A percentile compares a stretch with the other conserved stretches of the same genome.
These are phyloP conservation scores for Tirmania nivea DNA, from an alignment of 495 filamentous ascomycete genomes.

Conservation along the genomic window DNA sequence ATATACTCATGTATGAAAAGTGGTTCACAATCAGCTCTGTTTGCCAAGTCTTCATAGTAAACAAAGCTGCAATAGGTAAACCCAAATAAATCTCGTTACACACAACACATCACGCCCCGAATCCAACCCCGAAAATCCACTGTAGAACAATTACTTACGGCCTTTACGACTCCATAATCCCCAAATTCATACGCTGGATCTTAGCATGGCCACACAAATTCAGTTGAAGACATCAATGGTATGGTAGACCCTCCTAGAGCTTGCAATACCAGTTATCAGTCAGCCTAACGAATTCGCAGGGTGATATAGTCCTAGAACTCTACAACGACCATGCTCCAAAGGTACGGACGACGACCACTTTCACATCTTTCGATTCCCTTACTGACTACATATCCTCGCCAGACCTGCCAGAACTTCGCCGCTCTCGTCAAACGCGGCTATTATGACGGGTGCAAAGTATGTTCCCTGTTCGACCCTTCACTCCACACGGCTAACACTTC, in stretches of 20 bases:
- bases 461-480: neutral
- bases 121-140: too few species aligned
- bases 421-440: slow-evolving; percentile 61
- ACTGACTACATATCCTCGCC: slow-evolving; percentile 18
- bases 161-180: neutral
- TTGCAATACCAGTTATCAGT: too few species aligned
- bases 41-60: too few species aligned
- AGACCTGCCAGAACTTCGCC: slow-evolving; percentile 75
- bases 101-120: too few species aligned
- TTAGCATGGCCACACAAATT: neutral
- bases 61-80: too few species aligned
- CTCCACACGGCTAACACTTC: neutral
- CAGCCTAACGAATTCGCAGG: slow-evolving; percentile 27
- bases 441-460: slow-evolving; percentile 47
- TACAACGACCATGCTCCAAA: slow-evolving; percentile 64
- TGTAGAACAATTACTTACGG: too few species aligned
- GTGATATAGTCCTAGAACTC: slow-evolving; percentile 68
- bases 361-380: too few species aligned
- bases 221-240: neutral
- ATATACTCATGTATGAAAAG: too few species aligned
- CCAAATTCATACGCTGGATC: too few species aligned
- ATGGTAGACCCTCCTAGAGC: neutral
- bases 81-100: too few species aligned
- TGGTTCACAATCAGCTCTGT: too few species aligned
- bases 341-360: slow-evolving; percentile 16